Base-by-base conservation (phyloP, 495 filamentous ascomycete genomes). In the Jackrogersella minutella region DNA sequence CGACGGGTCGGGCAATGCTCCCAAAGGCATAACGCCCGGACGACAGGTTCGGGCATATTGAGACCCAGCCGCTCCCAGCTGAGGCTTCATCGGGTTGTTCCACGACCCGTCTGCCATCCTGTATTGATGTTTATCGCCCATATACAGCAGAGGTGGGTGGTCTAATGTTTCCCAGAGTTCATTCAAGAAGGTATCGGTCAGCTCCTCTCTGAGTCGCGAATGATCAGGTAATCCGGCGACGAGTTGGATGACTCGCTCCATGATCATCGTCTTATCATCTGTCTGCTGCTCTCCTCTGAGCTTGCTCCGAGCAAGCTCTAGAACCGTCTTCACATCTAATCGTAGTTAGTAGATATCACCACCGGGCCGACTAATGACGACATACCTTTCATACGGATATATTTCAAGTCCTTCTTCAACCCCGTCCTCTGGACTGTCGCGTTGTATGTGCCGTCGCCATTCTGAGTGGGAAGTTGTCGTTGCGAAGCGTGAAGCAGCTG, bases 241-340 rank as follows among this genome's bases (percentile, higher is more conserved):
- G 40, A 93, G 83, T 77, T 91, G 88, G 69, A 92, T 91, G 50
- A 89, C 81, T n/a, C 81, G 81, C 71, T 93, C 91, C 89, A 93
- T 92, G 58, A 90, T 77, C 79, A 89, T 88, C 16, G 89, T 92
- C 80, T 93, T 93, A 74, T 95, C 91, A 64, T 92, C 87, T 0
- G 78, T 65, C 17, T 86, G 66, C 53, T 87, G 84, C 14, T 90
- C 73, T 21, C 81, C 78, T 58, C 75, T 81, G 21, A 82, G 5
- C 73, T 78, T 79, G 58, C 66, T 62, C 57, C 67, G 57, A 28
- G 77, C 39, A 28, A 82, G 63, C 6, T 68, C 68, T 36, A 64
- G 56, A 16, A 84, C 62, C 0, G 81, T 80, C 68, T 78, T 76
- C 54, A 75, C 49, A 56, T 83, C 80, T 82, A 40, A 17, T 5